Evolutionary conservation across 1,284 basidiomycete genomes (phyloP).

Genomic region (Schizopora paradoxa): DNA sequence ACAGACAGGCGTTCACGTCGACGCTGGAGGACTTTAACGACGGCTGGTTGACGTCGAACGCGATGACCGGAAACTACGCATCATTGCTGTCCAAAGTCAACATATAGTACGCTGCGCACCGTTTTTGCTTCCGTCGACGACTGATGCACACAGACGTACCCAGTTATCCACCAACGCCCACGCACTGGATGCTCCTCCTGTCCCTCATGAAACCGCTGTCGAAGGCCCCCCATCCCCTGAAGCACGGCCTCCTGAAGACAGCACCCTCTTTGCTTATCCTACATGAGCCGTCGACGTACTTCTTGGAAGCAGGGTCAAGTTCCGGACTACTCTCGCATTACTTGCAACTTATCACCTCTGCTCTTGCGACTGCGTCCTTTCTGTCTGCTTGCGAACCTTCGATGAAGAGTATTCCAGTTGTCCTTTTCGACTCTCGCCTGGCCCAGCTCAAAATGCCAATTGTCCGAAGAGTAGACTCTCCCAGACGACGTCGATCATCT

Average conservation of each 20-base stretch:
- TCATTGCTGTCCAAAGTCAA: constrained; percentile 41
- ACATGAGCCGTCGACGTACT: constrained; percentile 59
- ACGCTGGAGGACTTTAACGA: constrained; percentile 48
- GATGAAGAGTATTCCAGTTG: constrained; percentile 33
- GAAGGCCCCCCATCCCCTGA: not conserved
- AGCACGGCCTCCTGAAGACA: constrained; percentile 38
- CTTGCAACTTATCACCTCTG: constrained; percentile 40
- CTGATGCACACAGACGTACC: too few relatives aligned
- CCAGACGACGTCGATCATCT: constrained; percentile 26
- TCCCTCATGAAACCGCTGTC: constrained; percentile 36
- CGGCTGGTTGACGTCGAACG: constrained; percentile 44
- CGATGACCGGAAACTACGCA: constrained; percentile 39
- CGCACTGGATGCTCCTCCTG: constrained; percentile 52
- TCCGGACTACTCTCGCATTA: constrained; percentile 42
- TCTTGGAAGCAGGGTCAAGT: constrained; percentile 24
- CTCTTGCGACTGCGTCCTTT: constrained; percentile 32
- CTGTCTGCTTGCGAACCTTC: constrained; percentile 27
- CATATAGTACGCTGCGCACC: constrained; percentile 47
- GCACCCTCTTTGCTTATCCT: constrained; percentile 54
- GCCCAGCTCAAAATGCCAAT: constrained; percentile 52
- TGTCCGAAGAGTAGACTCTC: constrained; percentile 31
- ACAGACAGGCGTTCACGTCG: constrained; percentile 34
- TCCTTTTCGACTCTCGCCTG: constrained; percentile 59
- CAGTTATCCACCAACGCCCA: constrained; percentile 62
- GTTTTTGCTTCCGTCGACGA: too few relatives aligned